Conservation (phyloP, 2,329 filamentous ascomycete genomes). For the Pseudohalonectria lignicola region DNA sequence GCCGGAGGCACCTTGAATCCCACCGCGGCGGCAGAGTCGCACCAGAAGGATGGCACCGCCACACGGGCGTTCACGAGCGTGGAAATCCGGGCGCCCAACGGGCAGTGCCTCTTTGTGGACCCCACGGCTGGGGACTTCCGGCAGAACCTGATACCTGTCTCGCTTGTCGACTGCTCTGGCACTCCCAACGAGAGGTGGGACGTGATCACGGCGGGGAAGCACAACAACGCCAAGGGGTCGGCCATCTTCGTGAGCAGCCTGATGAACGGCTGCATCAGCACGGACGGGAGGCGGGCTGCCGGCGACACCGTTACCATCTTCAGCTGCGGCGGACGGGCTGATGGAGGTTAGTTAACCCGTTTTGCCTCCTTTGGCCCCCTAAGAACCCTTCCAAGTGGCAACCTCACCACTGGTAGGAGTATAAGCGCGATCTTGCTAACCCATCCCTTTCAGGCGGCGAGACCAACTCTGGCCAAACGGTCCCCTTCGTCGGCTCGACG, state of each 20-base stretch:
- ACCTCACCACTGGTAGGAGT: neutral
- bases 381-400: neutral
- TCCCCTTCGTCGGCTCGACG: slow-evolving; percentile 29
- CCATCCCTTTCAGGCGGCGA: slow-evolving; percentile 20
- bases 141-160: slow-evolving; percentile 39
- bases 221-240: slow-evolving; percentile 31
- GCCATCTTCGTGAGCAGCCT: slow-evolving; percentile 36
- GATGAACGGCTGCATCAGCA: slow-evolving; percentile 40
- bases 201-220: slow-evolving; percentile 34
- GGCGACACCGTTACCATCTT: slow-evolving; percentile 38
- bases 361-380: neutral
- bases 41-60: slow-evolving; percentile 33
- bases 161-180: slow-evolving; percentile 30
- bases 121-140: slow-evolving; percentile 42
- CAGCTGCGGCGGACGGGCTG: slow-evolving; percentile 39
- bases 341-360: slow-evolving; percentile 27
- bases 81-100: slow-evolving; percentile 33
- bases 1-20: slow-evolving; percentile 37
- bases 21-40: slow-evolving; percentile 35
- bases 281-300: slow-evolving; percentile 29
- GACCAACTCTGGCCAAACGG: slow-evolving; percentile 36
- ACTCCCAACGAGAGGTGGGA: slow-evolving; percentile 37
- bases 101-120: slow-evolving; percentile 39
- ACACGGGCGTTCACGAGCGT: slow-evolving; percentile 31
- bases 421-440: slow-evolving; percentile 5